Evolutionary conservation across 2,329 filamentous ascomycete genomes (phyloP).

Genomic region (Fusarium beomiforme): DNA sequence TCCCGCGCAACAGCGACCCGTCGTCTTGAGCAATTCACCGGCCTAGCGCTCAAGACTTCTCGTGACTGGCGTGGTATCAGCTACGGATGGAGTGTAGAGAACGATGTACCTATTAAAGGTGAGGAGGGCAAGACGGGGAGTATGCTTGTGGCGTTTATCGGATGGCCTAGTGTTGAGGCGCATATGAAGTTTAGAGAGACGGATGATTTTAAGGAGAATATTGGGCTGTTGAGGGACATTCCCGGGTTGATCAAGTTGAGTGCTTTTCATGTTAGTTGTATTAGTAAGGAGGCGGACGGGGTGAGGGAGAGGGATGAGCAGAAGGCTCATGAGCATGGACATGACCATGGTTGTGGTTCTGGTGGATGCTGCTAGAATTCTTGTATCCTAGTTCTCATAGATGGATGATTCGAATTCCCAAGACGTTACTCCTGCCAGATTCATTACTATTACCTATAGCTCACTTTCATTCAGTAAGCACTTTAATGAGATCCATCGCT

Average conservation of each 20-base stretch:
- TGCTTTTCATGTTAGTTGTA: constrained; percentile 37
- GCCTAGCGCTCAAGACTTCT: constrained; percentile 25
- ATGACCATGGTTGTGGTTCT: constrained; percentile 24
- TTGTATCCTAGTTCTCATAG: rapidly evolving
- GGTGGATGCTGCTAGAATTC: constrained; percentile 22
- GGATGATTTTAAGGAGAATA: constrained; percentile 48
- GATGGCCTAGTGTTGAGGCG: constrained; percentile 52
- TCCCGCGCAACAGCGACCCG: constrained; percentile 31
- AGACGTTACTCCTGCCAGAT: no score
- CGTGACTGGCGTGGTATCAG: constrained; percentile 38
- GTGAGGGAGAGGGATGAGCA: constrained; percentile 14
- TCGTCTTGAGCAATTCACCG: constrained; percentile 29
- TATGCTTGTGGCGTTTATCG: constrained; percentile 45
- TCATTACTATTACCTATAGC: no score
- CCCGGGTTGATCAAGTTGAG: constrained; percentile 35
- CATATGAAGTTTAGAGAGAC: constrained; percentile 50
- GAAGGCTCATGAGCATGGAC: constrained; percentile 22
- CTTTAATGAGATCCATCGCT: no score
- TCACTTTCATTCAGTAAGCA: no score
- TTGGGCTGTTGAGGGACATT: constrained; percentile 39
- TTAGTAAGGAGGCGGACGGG: constrained; percentile 21
- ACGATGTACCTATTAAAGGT: constrained; percentile 45
- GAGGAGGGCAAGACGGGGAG: constrained; percentile 41
- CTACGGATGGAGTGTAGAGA: constrained; percentile 48
- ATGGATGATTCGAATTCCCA: rapidly evolving